Percentiles rank a stretch among this genome's conserved stretches.
Evolutionary conservation across 192 early-diverging fungal species (phyloP).

Genomic region (Dimargaris cristalligena): DNA sequence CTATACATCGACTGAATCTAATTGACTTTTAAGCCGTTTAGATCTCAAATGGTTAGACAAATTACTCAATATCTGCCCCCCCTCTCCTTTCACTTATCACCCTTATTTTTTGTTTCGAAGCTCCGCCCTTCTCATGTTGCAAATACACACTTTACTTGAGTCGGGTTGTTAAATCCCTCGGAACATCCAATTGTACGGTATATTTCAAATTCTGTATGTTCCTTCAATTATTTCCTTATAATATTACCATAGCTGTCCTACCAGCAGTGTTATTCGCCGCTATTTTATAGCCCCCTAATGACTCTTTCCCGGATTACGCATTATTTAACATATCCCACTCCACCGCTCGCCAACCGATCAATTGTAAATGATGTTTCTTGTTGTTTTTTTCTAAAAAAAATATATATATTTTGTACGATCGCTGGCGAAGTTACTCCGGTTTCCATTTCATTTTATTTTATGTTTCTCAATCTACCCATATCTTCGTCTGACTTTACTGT

Average conservation of each 20-base stretch:
- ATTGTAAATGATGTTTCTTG: no score
- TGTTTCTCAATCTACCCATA: no score
- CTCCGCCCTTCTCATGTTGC: neutral
- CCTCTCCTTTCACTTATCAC: neutral
- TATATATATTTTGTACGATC: no score
- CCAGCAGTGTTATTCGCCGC: no score
- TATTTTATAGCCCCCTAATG: no score
- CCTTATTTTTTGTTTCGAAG: neutral
- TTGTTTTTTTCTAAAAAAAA: no score
- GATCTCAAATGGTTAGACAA: neutral
- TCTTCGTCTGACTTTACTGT: no score
- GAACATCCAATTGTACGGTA: neutral
- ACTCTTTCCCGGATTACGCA: no score
- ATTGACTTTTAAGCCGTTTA: neutral
- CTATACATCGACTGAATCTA: neutral
- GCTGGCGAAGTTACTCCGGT: no score
- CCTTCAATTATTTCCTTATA: neutral
- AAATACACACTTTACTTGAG: neutral
- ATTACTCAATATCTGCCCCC: neutral
- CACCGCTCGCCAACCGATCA: no score
- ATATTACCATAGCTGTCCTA: neutral
- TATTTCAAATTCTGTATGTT: slow-evolving; percentile 1
- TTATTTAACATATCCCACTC: no score
- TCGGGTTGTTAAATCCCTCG: neutral
- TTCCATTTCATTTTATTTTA: no score